Conservation (phyloP, 495 filamentous ascomycete species). For the Hamigera avellanea region DNA sequence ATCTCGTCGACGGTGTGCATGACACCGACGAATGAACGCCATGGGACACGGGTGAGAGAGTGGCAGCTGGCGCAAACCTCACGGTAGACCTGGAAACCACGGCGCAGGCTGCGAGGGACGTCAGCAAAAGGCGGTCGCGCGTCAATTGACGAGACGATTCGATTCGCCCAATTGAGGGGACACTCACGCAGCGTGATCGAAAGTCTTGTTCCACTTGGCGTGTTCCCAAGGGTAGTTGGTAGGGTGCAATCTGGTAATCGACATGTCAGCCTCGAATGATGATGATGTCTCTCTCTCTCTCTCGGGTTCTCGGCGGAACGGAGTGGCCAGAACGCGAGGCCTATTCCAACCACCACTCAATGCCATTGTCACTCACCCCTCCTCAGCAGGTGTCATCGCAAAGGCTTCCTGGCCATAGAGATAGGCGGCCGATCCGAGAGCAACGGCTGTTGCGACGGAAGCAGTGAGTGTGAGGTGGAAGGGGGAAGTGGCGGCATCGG, state of each 20-base stretch:
- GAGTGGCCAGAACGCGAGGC: conserved; percentile 8
- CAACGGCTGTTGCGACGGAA: conserved; percentile 68
- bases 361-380: conserved; percentile 69
- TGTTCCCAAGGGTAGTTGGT: conserved; percentile 95
- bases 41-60: conserved; percentile 88
- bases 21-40: conserved; percentile 81
- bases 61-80: conserved; percentile 98
- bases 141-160: not conserved
- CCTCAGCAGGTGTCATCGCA: conserved; percentile 88
- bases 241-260: conserved; percentile 63
- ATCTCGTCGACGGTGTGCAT: conserved; percentile 94
- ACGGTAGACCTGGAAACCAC: conserved; percentile 99
- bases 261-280: conserved; percentile 9
- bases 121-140: conserved; percentile 17
- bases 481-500: conserved; percentile 38
- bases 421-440: conserved; percentile 80
- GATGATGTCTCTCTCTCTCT: conserved; percentile 2
- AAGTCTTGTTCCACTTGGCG: conserved; percentile 78
- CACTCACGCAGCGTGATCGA: conserved; percentile 89
- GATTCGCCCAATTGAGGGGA: too few relatives aligned
- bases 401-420: conserved; percentile 78
- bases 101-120: conserved; percentile 64
- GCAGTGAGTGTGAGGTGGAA: conserved; percentile 66
- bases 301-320: conserved; percentile 11
- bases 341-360: conserved; percentile 6